phyloP scores from a whole-genome alignment of 2,329 filamentous ascomycete species.

The Sclerotinia glacialis region DNA sequence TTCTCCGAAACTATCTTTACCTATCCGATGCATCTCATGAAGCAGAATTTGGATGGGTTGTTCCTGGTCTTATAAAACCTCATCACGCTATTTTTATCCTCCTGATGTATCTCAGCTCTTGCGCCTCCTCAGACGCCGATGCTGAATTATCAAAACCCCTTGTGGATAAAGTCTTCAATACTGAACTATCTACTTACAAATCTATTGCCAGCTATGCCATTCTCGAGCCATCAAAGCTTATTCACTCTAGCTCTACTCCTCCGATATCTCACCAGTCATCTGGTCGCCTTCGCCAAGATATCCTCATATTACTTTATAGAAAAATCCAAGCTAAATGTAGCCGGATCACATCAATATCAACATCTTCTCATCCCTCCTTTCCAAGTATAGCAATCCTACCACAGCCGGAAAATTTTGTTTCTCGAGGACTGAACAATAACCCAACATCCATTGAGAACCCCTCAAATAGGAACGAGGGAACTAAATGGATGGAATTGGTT shows the following conservation, averaged over 20 bases:
- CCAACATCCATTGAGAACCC: not conserved
- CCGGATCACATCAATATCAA: too few species aligned
- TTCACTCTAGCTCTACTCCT: not conserved
- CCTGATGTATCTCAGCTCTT: slow-evolving; percentile 21
- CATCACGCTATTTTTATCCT: slow-evolving; percentile 22
- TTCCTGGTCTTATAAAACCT: slow-evolving; percentile 18
- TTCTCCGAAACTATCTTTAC: slow-evolving; percentile 11
- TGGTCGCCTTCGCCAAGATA: not conserved
- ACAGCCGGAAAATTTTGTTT: not conserved
- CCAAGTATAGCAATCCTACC: not conserved
- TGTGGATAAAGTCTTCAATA: not conserved
- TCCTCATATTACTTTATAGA: not conserved
- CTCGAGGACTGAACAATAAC: not conserved
- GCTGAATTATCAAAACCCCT: not conserved
- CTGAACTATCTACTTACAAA: not conserved
- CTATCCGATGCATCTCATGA: not conserved
- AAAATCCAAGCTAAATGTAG: not conserved
- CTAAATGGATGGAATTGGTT: not conserved
- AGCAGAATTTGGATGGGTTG: slow-evolving; percentile 1
- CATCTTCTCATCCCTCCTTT: too few species aligned
- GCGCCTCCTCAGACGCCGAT: slow-evolving; percentile 1
- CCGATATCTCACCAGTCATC: not conserved
- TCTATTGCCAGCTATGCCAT: too few species aligned
- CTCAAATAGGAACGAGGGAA: not conserved
- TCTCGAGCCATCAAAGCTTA: not conserved